These are phyloP conservation scores for Heliamphora pulchella DNA, from an alignment of 179 eudicot species.

Conservation along the genomic window DNA sequence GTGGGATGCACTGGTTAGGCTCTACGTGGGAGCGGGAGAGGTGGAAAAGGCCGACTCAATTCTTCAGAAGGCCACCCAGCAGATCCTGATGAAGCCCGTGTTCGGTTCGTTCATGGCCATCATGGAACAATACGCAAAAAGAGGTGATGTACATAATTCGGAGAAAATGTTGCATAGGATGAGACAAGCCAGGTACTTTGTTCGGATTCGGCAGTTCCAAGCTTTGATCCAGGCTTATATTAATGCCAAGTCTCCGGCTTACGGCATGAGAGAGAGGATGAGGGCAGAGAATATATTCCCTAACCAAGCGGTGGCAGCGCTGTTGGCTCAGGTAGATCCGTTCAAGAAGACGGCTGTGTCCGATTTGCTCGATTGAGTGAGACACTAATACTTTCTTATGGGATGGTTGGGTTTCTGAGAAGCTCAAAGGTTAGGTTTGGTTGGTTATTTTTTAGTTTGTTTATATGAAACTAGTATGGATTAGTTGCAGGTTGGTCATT, in stretches of 20 bases:
- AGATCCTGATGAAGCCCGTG: conserved; percentile 40
- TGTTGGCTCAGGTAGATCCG: conserved; percentile 10
- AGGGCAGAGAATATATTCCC: conserved; percentile 18
- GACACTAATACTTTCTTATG: background rate
- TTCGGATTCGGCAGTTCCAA: conserved; percentile 19
- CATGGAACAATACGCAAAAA: conserved; percentile 34
- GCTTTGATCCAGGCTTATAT: conserved; percentile 9
- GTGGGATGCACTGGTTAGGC: conserved; percentile 77
- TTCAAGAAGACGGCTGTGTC: conserved; percentile 37
- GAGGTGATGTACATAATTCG: conserved; percentile 8
- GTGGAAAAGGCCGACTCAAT: conserved; percentile 79
- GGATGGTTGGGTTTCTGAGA: background rate
- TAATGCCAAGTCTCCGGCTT: conserved; percentile 12
- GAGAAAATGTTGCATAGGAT: conserved; percentile 14
- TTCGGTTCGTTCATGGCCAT: conserved; percentile 44
- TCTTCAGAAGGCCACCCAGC: conserved; percentile 47
- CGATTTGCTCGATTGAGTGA: conserved; percentile 61
- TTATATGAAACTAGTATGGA: background rate
- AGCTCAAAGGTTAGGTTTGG: background rate
- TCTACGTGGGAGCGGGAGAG: conserved; percentile 74
- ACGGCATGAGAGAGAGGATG: conserved; percentile 18
- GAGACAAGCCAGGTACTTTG: conserved; percentile 17
- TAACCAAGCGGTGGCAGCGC: background rate
- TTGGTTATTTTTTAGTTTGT: background rate
- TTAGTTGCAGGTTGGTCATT: background rate